Conservation (phyloP, 805 yeast species). For the Tetrapisispora arboricola region DNA sequence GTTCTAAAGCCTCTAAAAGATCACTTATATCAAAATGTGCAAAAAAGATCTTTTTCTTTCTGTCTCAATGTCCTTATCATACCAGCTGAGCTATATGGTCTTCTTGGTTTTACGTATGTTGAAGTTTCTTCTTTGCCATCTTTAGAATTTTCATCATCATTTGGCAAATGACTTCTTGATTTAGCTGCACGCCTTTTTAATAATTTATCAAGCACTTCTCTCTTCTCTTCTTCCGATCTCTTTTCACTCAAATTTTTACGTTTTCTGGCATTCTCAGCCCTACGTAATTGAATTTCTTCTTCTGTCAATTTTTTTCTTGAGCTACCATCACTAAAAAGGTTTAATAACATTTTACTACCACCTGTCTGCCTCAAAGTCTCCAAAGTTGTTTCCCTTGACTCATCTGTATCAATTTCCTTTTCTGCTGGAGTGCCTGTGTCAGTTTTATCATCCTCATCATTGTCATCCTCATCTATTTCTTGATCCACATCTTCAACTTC, state of each 20-base stretch:
- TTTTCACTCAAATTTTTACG: slow-evolving; percentile 76
- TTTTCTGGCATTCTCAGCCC: slow-evolving; percentile 82
- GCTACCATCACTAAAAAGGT: slow-evolving; percentile 11
- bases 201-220: slow-evolving; percentile 80
- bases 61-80: slow-evolving; percentile 18
- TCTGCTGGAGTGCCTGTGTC: slow-evolving; percentile 12
- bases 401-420: slow-evolving; percentile 8
- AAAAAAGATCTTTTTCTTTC: slow-evolving; percentile 11
- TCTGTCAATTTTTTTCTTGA: slow-evolving; percentile 56
- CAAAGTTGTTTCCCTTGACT: slow-evolving; percentile 11
- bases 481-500: neutral
- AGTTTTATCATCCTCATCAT: slow-evolving; percentile 14
- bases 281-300: slow-evolving; percentile 70
- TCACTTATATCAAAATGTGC: slow-evolving; percentile 5
- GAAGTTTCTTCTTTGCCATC: slow-evolving; percentile 10
- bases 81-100: slow-evolving; percentile 23
- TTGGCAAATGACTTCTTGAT: slow-evolving; percentile 34
- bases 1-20: no score
- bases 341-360: slow-evolving; percentile 16
- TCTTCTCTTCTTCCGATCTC: slow-evolving; percentile 82
- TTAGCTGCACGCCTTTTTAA: slow-evolving; percentile 76
- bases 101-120: slow-evolving; percentile 19
- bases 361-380: slow-evolving; percentile 14
- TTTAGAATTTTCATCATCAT: slow-evolving; percentile 10
- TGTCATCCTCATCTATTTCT: slow-evolving; percentile 8